Conservation (phyloP, 805 yeast species). For the Monosporozyma aquatica region DNA sequence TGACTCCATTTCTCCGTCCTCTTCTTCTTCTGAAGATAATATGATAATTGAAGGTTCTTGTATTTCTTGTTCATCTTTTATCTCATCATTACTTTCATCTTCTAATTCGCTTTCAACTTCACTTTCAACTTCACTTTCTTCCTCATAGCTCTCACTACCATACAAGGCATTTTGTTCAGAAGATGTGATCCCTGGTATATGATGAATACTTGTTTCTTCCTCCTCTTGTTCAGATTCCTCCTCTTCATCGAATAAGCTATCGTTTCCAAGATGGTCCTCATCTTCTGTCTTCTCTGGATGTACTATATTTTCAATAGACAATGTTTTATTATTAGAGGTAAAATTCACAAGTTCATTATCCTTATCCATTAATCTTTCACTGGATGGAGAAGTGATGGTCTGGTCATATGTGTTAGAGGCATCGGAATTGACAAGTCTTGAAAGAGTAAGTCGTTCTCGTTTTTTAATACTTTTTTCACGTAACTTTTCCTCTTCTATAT, state of each 20-base stretch:
- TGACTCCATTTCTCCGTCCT: no score
- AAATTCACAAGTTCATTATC: no score
- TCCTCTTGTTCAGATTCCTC: background rate
- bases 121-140: background rate
- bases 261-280: background rate
- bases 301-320: background rate
- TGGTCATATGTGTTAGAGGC: no score
- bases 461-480: background rate
- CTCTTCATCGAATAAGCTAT: background rate
- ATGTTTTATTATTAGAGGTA: background rate
- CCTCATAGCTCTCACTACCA: no score
- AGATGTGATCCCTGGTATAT: no score
- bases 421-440: no score
- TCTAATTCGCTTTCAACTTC: constrained; percentile 1
- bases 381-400: background rate
- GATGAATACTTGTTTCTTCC: constrained; percentile 5
- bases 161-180: background rate
- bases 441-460: background rate
- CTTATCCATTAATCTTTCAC: background rate
- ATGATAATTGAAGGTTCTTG: constrained; percentile 5
- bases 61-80: background rate
- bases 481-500: constrained; percentile 8
- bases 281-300: background rate
- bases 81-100: background rate
- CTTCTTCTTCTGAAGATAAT: constrained; percentile 7